Conservation (phyloP, 2,329 filamentous ascomycete genomes). For the Fusarium zealandicum region DNA sequence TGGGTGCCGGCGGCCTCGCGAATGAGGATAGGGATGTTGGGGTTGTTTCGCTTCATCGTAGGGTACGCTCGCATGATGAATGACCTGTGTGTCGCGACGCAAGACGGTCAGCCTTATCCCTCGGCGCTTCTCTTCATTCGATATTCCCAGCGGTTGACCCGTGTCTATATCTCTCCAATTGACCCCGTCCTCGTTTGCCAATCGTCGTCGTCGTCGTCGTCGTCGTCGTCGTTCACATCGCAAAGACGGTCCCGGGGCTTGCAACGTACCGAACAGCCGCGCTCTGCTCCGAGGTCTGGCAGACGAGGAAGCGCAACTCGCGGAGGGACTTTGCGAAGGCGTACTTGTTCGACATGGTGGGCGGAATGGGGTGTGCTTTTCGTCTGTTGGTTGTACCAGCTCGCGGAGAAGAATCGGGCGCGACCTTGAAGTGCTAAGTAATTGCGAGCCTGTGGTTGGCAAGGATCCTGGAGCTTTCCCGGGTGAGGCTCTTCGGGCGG, state of each 20-base stretch:
- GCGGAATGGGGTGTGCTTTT: slow-evolving; percentile 1
- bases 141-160: too few relatives aligned
- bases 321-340: slow-evolving; percentile 87
- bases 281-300: slow-evolving; percentile 91
- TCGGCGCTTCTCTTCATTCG: background rate
- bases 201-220: slow-evolving; percentile 14
- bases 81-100: slow-evolving; percentile 61
- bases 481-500: slow-evolving; percentile 30
- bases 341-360: slow-evolving; percentile 87
- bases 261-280: slow-evolving; percentile 79
- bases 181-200: slow-evolving; percentile 1
- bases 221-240: background rate
- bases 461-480: slow-evolving; percentile 25
- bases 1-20: slow-evolving; percentile 86
- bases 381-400: slow-evolving; percentile 1
- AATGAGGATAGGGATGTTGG: slow-evolving; percentile 89
- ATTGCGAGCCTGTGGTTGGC: slow-evolving; percentile 43
- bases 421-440: slow-evolving; percentile 36
- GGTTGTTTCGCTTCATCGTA: slow-evolving; percentile 99
- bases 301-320: slow-evolving; percentile 97
- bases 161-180: slow-evolving; percentile 21
- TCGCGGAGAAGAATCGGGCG: background rate
- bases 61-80: slow-evolving; percentile 94
- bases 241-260: background rate
- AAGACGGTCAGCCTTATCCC: slow-evolving; percentile 17